Evolutionary conservation across 352 stramenopile genomes (phyloP), one percentile per base, ranked within the genome.

Genomic region (Peronosclerospora sorghi): DNA sequence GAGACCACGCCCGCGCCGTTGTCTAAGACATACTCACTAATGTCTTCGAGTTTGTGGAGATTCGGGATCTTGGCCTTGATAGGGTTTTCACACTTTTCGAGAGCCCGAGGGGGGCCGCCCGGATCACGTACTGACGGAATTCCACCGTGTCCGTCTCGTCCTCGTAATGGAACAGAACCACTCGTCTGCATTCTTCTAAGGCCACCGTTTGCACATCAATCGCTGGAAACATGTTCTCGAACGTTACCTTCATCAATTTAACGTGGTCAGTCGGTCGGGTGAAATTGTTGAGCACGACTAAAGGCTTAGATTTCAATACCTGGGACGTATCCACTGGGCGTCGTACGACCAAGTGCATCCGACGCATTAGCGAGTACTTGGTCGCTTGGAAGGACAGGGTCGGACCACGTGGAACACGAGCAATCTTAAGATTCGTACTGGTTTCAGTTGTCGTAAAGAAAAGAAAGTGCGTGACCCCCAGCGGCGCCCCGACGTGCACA

Each of bases 211-310:
- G 80, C 26, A 99, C 94, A 65, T 99, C 96, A 56, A 98, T 98
- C 2, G 95, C 80, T 29, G 95, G 95, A 54, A 98, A 99, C 93
- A 99, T 97, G 60, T 98, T 97, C 67, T 98, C 94, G 63, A 99
- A 98, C 14, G 94, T 98, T 56, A 98, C 94, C 48, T 96, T 95
- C 84, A 98, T 95, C 5, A 99, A 60, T 74, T 87, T 86, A 41
- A 87, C 79, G 56, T 91, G 79, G 56, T 91, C 79, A 28, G 86
- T 62, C 0, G 59, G 62, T 62, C 93, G 79, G 32, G 88, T 96
- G 67, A 99, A 99, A 68, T 98, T 99, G 71, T 98, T 98, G 18
- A 97, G 92, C 29, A 99, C 94, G 7, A 98, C 86, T 9, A 99
- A 65, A 6, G 96, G 96, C 47, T 90, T 84, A 37, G 84, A 88